Conservation (phyloP, 495 filamentous ascomycete species). For the Staphylotrichum tortipilum region DNA sequence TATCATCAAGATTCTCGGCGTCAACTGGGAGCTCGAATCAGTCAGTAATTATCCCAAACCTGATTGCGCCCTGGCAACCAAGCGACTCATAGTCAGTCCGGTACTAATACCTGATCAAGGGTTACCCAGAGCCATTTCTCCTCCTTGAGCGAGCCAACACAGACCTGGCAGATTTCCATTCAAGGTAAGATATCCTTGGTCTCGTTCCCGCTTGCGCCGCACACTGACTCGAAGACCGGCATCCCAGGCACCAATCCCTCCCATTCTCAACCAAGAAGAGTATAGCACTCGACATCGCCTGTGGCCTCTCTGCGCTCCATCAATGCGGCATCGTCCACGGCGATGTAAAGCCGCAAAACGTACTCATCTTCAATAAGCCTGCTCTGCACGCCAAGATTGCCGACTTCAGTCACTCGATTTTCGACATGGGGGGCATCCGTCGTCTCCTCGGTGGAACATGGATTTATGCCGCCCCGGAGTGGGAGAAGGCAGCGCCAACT, state of each 20-base stretch:
- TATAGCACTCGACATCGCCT: background rate
- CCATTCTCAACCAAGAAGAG: background rate
- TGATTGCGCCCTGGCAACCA: background rate
- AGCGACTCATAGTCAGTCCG: background rate
- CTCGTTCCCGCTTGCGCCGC: background rate
- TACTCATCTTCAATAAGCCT: background rate
- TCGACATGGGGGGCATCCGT: background rate
- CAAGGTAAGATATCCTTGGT: background rate
- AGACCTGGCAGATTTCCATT: background rate
- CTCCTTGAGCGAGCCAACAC: background rate
- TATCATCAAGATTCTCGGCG: background rate
- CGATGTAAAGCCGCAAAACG: background rate
- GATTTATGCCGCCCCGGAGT: background rate
- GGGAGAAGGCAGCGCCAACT: background rate
- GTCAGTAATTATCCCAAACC: background rate
- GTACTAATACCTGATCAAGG: background rate
- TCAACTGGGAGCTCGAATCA: background rate
- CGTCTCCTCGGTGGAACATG: background rate
- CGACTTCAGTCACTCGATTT: background rate
- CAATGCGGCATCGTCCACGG: background rate
- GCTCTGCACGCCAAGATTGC: background rate
- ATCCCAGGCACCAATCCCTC: background rate
- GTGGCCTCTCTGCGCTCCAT: background rate
- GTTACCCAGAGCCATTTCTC: background rate
- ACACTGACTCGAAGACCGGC: conserved; percentile 2